Percentiles rank a stretch among this genome's conserved stretches.
These are phyloP conservation scores for Posidonia oceanica DNA, from an alignment of 116 monocot species.

Conservation along the genomic window DNA sequence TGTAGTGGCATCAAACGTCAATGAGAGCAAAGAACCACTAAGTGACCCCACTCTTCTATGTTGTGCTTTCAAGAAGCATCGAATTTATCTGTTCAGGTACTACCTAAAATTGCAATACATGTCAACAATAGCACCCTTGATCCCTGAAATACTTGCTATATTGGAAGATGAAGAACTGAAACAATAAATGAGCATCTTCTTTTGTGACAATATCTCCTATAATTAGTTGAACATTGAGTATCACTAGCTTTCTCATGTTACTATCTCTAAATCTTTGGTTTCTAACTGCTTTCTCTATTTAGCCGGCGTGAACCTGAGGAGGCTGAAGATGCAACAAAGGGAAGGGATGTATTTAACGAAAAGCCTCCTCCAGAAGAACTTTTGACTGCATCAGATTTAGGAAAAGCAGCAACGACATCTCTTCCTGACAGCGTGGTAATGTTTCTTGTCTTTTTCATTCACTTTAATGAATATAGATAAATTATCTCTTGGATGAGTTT, in stretches of 20 bases:
- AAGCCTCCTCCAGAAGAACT: slow-evolving; percentile 97
- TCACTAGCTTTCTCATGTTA: too few species aligned
- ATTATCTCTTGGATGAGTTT: too few species aligned
- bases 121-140: too few species aligned
- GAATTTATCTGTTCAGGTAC: slow-evolving; percentile 94
- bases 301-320: slow-evolving; percentile 89
- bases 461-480: too few species aligned
- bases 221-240: too few species aligned
- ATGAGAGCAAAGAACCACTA: slow-evolving; percentile 89
- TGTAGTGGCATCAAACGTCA: slow-evolving; percentile 57
- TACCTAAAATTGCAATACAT: neutral
- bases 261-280: neutral
- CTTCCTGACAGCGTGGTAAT: slow-evolving; percentile 71
- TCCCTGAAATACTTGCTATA: neutral
- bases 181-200: too few species aligned
- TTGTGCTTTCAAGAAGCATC: slow-evolving; percentile 95
- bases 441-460: neutral
- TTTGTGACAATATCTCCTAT: too few species aligned
- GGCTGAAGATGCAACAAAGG: slow-evolving; percentile 93
- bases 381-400: slow-evolving; percentile 83
- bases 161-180: neutral
- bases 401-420: slow-evolving; percentile 70
- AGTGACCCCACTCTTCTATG: slow-evolving; percentile 88
- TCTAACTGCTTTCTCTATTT: neutral
- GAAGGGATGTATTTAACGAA: slow-evolving; percentile 97